A percentile compares a stretch with the other conserved stretches of the same genome.
These are phyloP conservation scores for Blumeria graminis DNA, from an alignment of 2,329 filamentous ascomycete species.

Conservation along the genomic window DNA sequence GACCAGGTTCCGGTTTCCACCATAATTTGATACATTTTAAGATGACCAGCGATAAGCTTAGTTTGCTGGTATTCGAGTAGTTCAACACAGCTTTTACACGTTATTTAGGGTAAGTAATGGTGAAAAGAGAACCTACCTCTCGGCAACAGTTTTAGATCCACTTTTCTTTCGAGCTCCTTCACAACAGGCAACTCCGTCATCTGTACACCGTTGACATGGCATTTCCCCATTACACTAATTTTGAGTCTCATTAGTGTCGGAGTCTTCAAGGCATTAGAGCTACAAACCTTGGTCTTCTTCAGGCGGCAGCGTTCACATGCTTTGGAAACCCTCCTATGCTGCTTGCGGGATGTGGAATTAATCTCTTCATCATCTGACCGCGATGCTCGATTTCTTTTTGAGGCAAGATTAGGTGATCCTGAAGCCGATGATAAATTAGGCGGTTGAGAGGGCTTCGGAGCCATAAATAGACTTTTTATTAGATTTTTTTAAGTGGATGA, in stretches of 20 bases:
- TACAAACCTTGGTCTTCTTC: constrained; percentile 41
- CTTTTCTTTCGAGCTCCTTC: constrained; percentile 40
- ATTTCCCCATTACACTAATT: constrained; percentile 39
- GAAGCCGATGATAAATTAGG: neutral
- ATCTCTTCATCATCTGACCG: neutral
- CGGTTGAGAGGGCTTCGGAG: neutral
- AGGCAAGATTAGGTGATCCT: neutral
- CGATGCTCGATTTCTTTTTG: neutral
- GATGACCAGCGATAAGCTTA: constrained; percentile 36
- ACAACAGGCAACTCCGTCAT: constrained; percentile 38
- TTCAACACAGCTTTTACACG: constrained; percentile 29
- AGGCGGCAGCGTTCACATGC: constrained; percentile 41
- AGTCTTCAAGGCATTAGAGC: neutral
- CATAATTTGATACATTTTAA: constrained; percentile 42
- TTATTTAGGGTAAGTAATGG: constrained; percentile 1
- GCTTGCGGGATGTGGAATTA: neutral
- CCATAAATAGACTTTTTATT: neutral
- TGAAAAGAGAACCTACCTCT: constrained; percentile 23
- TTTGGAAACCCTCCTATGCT: constrained; percentile 40
- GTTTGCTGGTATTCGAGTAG: constrained; percentile 41
- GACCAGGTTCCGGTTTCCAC: constrained; percentile 33
- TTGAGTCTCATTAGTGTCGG: constrained; percentile 2
- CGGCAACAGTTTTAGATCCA: constrained; percentile 41
- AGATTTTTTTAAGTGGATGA: no score
- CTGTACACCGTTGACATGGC: constrained; percentile 41